Evolutionary conservation across 305 asterid species (phyloP).

Genomic region (Solanum chacoense): DNA sequence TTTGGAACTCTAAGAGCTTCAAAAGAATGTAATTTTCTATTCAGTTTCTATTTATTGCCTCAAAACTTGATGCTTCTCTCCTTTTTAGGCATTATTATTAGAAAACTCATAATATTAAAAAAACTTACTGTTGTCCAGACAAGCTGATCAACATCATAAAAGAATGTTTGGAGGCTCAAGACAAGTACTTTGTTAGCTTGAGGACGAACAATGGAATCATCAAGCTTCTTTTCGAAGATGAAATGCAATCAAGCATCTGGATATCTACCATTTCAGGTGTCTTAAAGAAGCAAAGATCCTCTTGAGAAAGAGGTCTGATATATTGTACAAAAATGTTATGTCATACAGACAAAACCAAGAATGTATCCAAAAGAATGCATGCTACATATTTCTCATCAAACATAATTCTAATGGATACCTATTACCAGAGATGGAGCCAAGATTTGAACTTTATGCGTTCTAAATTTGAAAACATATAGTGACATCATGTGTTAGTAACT

Average conservation of each 20-base stretch:
- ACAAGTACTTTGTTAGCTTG: constrained; percentile 29
- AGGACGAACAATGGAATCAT: constrained; percentile 36
- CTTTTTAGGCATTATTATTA: neutral
- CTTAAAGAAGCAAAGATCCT: constrained; percentile 18
- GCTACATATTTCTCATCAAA: neutral
- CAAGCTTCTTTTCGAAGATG: constrained; percentile 46
- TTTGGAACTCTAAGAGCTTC: constrained; percentile 34
- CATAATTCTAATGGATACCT: neutral
- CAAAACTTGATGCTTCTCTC: neutral
- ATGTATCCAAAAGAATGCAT: neutral
- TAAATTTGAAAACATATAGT: neutral
- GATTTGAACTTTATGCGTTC: neutral
- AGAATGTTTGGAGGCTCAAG: constrained; percentile 22
- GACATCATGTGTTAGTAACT: neutral
- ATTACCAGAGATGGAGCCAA: neutral
- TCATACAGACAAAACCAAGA: neutral
- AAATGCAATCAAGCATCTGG: constrained; percentile 36
- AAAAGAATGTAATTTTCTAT: constrained; percentile 30
- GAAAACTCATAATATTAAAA: neutral
- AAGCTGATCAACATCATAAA: constrained; percentile 32
- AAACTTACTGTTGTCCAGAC: constrained; percentile 27
- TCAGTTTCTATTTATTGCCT: neutral
- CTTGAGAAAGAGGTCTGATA: neutral
- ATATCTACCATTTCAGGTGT: constrained; percentile 38
- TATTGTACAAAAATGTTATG: neutral